phyloP scores from a whole-genome alignment of 768 basidiomycete genomes.

The Mycena maculata region DNA sequence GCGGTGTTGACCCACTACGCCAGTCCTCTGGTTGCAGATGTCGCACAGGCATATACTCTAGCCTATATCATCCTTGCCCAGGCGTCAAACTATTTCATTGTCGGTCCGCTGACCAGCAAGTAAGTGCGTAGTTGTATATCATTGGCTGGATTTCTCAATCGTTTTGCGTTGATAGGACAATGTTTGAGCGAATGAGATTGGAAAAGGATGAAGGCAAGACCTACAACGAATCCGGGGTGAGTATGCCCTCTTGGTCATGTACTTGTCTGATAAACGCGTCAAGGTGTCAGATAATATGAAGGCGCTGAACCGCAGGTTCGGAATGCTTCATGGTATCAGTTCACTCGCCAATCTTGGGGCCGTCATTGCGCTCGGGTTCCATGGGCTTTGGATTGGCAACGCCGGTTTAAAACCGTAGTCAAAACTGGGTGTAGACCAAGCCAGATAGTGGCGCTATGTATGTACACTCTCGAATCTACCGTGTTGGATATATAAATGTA shows the following conservation, averaged over 20 bases:
- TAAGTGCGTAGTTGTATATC: slow-evolving; percentile 41
- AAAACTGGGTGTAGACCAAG: slow-evolving; percentile 7
- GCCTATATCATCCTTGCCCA: slow-evolving; percentile 60
- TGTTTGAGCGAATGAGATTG: slow-evolving; percentile 77
- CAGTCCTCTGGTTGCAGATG: slow-evolving; percentile 65
- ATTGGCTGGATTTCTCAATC: background rate
- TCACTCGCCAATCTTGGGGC: slow-evolving; percentile 73
- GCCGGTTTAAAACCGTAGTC: slow-evolving; percentile 58
- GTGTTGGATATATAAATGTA: slow-evolving; percentile 15
- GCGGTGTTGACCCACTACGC: slow-evolving; percentile 61
- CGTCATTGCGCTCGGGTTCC: slow-evolving; percentile 70
- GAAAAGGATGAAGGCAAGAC: slow-evolving; percentile 81
- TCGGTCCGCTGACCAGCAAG: slow-evolving; percentile 82
- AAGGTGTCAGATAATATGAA: slow-evolving; percentile 80
- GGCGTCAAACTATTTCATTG: slow-evolving; percentile 70
- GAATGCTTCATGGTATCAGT: slow-evolving; percentile 74
- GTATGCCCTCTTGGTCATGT: slow-evolving; percentile 11
- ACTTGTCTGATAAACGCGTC: slow-evolving; percentile 13
- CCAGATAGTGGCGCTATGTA: no score
- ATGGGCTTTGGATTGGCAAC: slow-evolving; percentile 78
- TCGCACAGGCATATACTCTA: slow-evolving; percentile 73
- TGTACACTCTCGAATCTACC: slow-evolving; percentile 21
- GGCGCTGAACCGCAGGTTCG: slow-evolving; percentile 73
- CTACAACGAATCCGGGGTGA: slow-evolving; percentile 73
- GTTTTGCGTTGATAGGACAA: slow-evolving; percentile 62